A percentile compares a stretch with the other conserved stretches of the same genome.
phyloP scores from a whole-genome alignment of 306 rosid genomes.

The Canavalia gladiata region DNA sequence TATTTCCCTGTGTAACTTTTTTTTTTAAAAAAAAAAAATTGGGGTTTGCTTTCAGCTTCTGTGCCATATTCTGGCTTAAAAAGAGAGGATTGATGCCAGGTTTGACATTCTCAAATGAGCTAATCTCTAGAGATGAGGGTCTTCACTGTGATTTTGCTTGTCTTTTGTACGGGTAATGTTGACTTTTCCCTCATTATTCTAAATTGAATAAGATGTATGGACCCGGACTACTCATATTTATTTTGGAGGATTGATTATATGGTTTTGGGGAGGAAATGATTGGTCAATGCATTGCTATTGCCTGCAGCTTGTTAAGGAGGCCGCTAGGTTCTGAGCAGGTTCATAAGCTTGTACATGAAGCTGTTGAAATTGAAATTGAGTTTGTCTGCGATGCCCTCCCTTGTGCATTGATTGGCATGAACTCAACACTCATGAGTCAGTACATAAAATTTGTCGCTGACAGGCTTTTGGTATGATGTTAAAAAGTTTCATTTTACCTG shows the following conservation, averaged over 20 bases:
- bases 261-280: background rate
- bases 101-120: constrained; percentile 89
- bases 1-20: background rate
- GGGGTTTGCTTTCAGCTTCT: constrained; percentile 70
- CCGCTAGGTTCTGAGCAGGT: constrained; percentile 65
- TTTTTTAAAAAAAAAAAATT: background rate
- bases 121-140: constrained; percentile 95
- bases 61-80: constrained; percentile 97
- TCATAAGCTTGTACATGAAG: constrained; percentile 64
- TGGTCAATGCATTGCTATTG: constrained; percentile 5
- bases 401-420: constrained; percentile 96
- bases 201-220: constrained; percentile 13
- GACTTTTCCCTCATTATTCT: constrained; percentile 35
- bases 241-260: constrained; percentile 20
- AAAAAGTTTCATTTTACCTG: constrained; percentile 13
- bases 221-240: constrained; percentile 12
- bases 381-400: constrained; percentile 92
- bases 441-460: constrained; percentile 93
- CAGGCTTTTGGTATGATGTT: constrained; percentile 76
- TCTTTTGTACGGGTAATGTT: constrained; percentile 78
- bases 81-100: constrained; percentile 95
- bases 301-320: constrained; percentile 70
- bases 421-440: constrained; percentile 87
- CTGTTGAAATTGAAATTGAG: constrained; percentile 80
- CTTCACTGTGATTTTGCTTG: constrained; percentile 98